Percentiles rank a stretch among this genome's conserved stretches.
Conservation (phyloP, 2,329 filamentous ascomycete species). For the Microdochium paspali region DNA sequence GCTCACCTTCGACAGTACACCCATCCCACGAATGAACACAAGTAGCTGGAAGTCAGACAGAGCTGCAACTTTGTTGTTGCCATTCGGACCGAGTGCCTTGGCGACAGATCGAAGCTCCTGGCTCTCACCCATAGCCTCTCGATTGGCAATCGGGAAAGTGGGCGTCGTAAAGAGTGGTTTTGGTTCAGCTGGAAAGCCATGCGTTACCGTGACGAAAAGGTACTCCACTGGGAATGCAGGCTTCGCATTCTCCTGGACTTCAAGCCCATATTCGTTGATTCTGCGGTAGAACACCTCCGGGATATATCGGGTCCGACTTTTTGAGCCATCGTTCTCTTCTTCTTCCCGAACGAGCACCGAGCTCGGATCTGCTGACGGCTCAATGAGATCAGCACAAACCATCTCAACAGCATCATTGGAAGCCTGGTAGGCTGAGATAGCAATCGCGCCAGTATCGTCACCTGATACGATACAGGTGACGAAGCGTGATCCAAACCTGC, state of each 20-base stretch:
- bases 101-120: conserved; percentile 67
- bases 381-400: conserved; percentile 89
- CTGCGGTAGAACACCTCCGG: conserved; percentile 94
- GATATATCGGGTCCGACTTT: conserved; percentile 73
- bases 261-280: conserved; percentile 93
- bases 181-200: conserved; percentile 81
- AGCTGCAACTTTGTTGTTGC: conserved; percentile 48
- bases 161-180: conserved; percentile 66
- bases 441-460: conserved; percentile 79
- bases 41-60: conserved; percentile 92
- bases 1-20: conserved; percentile 75
- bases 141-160: conserved; percentile 85
- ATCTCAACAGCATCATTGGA: conserved; percentile 96
- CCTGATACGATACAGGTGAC: conserved; percentile 95
- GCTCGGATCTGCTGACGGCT: conserved; percentile 85
- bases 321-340: conserved; percentile 67
- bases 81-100: conserved; percentile 55
- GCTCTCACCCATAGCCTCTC: conserved; percentile 74
- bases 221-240: conserved; percentile 96
- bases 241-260: conserved; percentile 95
- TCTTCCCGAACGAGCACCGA: conserved; percentile 94
- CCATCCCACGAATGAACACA: conserved; percentile 74
- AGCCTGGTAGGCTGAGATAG: conserved; percentile 86
- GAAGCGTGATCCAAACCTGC: conserved; percentile 89
- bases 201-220: conserved; percentile 87